Conservation (phyloP, 2,329 filamentous ascomycete species). For the Botrytis sinoallii region DNA sequence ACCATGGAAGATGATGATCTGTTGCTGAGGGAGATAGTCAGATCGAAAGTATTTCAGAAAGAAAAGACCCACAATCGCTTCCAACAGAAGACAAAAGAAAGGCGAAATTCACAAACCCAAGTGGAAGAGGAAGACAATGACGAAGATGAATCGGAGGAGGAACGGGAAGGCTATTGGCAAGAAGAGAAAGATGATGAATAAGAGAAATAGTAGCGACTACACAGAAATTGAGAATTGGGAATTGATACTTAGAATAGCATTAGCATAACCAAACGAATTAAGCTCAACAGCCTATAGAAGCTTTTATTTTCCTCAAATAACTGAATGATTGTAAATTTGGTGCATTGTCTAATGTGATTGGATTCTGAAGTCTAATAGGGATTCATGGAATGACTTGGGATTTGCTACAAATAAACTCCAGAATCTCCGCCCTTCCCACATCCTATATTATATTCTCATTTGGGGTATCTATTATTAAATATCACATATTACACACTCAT, state of each 20-base stretch:
- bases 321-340: background rate
- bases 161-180: background rate
- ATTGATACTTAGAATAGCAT: background rate
- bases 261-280: background rate
- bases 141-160: background rate
- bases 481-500: background rate
- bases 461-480: background rate
- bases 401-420: background rate
- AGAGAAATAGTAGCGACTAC: background rate
- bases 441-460: background rate
- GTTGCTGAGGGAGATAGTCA: background rate
- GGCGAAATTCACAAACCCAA: background rate
- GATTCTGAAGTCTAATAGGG: background rate
- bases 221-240: background rate
- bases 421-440: background rate
- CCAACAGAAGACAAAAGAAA: background rate
- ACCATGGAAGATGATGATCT: background rate
- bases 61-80: too few relatives aligned
- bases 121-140: background rate
- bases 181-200: background rate
- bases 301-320: background rate
- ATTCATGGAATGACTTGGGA: background rate
- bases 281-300: background rate
- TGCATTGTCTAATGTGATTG: background rate
- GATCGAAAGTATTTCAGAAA: background rate